A percentile compares a stretch with the other conserved stretches of the same genome.
Evolutionary conservation across 768 basidiomycete genomes (phyloP).

Genomic region (Boletus vinaceobasis): DNA sequence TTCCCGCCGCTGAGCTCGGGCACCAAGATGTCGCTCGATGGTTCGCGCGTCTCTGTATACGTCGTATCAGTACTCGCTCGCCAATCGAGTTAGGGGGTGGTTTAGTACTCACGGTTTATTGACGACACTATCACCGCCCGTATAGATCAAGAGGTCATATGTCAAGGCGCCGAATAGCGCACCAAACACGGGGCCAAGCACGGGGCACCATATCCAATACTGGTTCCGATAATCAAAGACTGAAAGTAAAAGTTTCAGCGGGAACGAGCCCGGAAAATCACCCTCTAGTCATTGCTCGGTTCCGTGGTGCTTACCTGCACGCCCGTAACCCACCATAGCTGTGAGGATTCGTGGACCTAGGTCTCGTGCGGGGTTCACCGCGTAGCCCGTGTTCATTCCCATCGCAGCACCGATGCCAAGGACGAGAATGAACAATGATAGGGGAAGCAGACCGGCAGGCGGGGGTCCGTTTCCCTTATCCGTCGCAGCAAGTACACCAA

Average conservation of each 20-base stretch:
- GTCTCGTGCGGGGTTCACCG: constrained; percentile 66
- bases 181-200: constrained; percentile 55
- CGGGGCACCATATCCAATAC: constrained; percentile 67
- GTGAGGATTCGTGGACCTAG: constrained; percentile 60
- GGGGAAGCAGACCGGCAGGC: constrained; percentile 48
- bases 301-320: constrained; percentile 12
- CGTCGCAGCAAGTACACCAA: constrained; percentile 49
- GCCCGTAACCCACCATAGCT: constrained; percentile 63
- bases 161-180: constrained; percentile 47
- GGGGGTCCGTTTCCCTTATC: constrained; percentile 50
- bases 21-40: background rate
- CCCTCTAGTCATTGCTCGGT: constrained; percentile 33
- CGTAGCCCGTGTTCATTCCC: constrained; percentile 61
- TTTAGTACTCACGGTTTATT: constrained; percentile 38
- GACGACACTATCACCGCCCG: constrained; percentile 47
- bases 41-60: background rate
- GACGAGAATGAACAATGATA: constrained; percentile 51
- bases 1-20: background rate
- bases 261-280: background rate
- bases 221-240: constrained; percentile 39
- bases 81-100: background rate
- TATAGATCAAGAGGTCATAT: constrained; percentile 56
- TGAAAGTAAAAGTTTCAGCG: background rate
- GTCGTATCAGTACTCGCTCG: background rate
- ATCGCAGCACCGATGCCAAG: constrained; percentile 53